Evolutionary conservation across 2,329 filamentous ascomycete genomes (phyloP).

Genomic region (Talaromyces sp.): DNA sequence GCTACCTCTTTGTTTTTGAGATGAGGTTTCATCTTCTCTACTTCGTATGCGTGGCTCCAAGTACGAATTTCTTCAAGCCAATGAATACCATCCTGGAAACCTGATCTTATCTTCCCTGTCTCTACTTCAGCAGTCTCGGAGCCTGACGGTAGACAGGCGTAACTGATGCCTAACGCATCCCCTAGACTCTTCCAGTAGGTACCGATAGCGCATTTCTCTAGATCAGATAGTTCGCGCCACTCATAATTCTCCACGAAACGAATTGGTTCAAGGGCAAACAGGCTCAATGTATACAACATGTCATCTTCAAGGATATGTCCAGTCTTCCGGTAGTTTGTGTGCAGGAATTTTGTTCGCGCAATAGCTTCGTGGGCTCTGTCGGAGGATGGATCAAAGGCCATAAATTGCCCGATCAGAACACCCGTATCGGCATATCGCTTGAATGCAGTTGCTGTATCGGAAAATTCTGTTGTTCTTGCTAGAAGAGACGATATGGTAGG

Average conservation of each 20-base stretch:
- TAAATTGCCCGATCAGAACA: slow-evolving; percentile 49
- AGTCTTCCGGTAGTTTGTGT: slow-evolving; percentile 54
- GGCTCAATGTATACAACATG: slow-evolving; percentile 61
- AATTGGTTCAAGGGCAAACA: slow-evolving; percentile 65
- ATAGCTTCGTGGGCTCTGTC: slow-evolving; percentile 50
- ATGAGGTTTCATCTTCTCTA: slow-evolving; percentile 54
- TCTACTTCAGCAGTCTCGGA: slow-evolving; percentile 39
- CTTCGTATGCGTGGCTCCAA: slow-evolving; percentile 59
- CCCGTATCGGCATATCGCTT: slow-evolving; percentile 55
- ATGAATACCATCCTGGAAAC: slow-evolving; percentile 50
- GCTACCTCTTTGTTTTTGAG: slow-evolving; percentile 52
- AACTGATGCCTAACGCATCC: slow-evolving; percentile 64
- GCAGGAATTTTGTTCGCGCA: slow-evolving; percentile 63
- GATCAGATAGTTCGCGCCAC: slow-evolving; percentile 63
- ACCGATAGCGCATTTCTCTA: slow-evolving; percentile 65
- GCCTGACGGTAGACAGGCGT: slow-evolving; percentile 35
- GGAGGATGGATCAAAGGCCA: slow-evolving; percentile 42
- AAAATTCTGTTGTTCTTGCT: slow-evolving; percentile 49
- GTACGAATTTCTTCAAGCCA: slow-evolving; percentile 50
- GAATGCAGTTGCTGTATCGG: slow-evolving; percentile 43
- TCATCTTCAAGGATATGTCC: slow-evolving; percentile 61
- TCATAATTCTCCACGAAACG: slow-evolving; percentile 64
- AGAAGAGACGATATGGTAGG: slow-evolving; percentile 53
- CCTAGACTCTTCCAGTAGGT: slow-evolving; percentile 70
- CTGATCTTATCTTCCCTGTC: slow-evolving; percentile 39